A percentile compares a stretch with the other conserved stretches of the same genome.
Conservation (phyloP, 2,329 filamentous ascomycete genomes). For the Diaporthe capsici region DNA sequence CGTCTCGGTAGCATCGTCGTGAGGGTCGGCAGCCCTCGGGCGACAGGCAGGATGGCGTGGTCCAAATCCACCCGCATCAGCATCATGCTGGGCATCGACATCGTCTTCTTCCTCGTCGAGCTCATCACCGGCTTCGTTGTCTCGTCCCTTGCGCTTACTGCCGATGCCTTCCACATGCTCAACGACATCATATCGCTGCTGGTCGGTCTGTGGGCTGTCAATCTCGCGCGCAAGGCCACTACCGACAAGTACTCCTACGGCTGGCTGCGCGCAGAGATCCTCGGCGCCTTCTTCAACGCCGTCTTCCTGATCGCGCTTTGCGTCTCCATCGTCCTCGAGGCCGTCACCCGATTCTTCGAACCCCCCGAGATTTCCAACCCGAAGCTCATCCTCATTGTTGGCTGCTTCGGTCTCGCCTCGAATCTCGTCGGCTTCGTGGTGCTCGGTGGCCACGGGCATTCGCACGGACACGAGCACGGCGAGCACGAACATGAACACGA, state of each 20-base stretch:
- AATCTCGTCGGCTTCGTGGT: slow-evolving; percentile 92
- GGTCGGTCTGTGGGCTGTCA: slow-evolving; percentile 96
- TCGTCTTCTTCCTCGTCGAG: slow-evolving; percentile 91
- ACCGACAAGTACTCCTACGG: slow-evolving; percentile 97
- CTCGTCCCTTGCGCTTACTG: slow-evolving; percentile 92
- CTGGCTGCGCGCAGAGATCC: slow-evolving; percentile 96
- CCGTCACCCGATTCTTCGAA: slow-evolving; percentile 91
- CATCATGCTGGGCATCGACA: slow-evolving; percentile 92
- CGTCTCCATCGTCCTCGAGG: slow-evolving; percentile 96
- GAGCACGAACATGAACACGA: slow-evolving; percentile 66
- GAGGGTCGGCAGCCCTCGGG: slow-evolving; percentile 34
- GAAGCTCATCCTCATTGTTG: slow-evolving; percentile 89
- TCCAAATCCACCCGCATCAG: slow-evolving; percentile 94
- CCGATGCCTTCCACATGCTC: slow-evolving; percentile 99
- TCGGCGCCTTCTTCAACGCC: slow-evolving; percentile 96
- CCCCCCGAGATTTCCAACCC: slow-evolving; percentile 90
- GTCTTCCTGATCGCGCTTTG: slow-evolving; percentile 98
- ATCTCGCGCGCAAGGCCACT: slow-evolving; percentile 84
- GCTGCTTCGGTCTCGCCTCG: slow-evolving; percentile 85
- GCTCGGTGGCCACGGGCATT: slow-evolving; percentile 93
- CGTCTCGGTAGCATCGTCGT: slow-evolving; percentile 17
- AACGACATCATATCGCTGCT: slow-evolving; percentile 97
- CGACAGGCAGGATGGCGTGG: slow-evolving; percentile 75
- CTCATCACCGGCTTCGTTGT: slow-evolving; percentile 88
- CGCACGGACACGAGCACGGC: slow-evolving; percentile 73